Percentiles rank a stretch among this genome's conserved stretches.
These are phyloP conservation scores for Coemansia sp. DNA, from an alignment of 192 early-diverging fungal species.

Conservation along the genomic window DNA sequence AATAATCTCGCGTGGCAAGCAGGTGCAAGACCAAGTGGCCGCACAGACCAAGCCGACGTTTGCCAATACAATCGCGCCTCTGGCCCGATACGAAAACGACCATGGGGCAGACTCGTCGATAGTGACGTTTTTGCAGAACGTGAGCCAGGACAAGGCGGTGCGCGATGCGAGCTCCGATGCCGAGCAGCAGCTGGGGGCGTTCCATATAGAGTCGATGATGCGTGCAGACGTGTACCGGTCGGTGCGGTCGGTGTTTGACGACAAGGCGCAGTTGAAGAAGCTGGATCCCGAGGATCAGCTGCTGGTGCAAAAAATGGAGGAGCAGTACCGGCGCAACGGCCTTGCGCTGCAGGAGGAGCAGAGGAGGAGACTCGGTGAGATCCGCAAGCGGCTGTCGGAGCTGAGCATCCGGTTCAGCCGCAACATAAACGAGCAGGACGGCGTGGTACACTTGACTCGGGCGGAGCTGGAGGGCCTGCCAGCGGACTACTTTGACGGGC, in stretches of 20 bases:
- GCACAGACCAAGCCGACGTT: conserved; percentile 27
- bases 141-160: conserved; percentile 54
- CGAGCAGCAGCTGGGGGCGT: conserved; percentile 53
- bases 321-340: conserved; percentile 68
- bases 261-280: conserved; percentile 38
- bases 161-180: conserved; percentile 65
- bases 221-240: conserved; percentile 62
- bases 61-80: conserved; percentile 25
- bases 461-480: conserved; percentile 70
- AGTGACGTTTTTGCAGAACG: conserved; percentile 34
- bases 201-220: conserved; percentile 61
- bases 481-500: conserved; percentile 58
- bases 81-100: conserved; percentile 34
- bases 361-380: conserved; percentile 57
- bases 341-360: conserved; percentile 60
- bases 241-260: conserved; percentile 53
- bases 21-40: conserved; percentile 27
- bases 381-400: conserved; percentile 67
- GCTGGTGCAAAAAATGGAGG: conserved; percentile 63
- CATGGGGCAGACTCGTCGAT: conserved; percentile 12
- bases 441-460: conserved; percentile 35
- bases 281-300: conserved; percentile 65
- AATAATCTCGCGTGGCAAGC: conserved; percentile 13
- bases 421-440: conserved; percentile 63
- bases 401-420: conserved; percentile 67